These are phyloP conservation scores for Aethionema arabicum DNA, from an alignment of 345 rosid genomes.

Conservation along the genomic window DNA sequence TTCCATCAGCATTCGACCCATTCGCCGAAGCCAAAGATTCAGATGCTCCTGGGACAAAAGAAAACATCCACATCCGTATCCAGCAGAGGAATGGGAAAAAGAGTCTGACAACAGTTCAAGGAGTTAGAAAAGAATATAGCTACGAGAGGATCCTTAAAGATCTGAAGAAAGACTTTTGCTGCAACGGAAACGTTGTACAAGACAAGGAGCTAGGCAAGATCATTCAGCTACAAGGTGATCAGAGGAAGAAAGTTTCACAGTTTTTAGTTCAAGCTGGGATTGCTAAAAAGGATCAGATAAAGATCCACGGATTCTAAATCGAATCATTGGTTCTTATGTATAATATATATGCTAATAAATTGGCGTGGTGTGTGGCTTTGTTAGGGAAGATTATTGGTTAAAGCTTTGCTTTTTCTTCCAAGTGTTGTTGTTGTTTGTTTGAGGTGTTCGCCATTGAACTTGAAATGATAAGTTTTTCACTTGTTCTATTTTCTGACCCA, in stretches of 20 bases:
- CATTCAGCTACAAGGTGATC: conserved; percentile 97
- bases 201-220: conserved; percentile 86
- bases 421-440: background rate
- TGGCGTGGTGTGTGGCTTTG: background rate
- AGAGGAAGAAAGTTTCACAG: conserved; percentile 70
- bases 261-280: conserved; percentile 62
- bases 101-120: conserved; percentile 75
- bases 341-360: conserved; percentile 13
- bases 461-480: conserved; percentile 19
- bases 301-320: conserved; percentile 74
- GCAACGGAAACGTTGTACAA: conserved; percentile 85
- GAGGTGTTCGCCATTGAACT: conserved; percentile 2
- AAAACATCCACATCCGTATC: conserved; percentile 64
- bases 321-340: background rate
- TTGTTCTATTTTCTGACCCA: conserved; percentile 5
- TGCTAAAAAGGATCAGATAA: conserved; percentile 74
- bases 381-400: background rate
- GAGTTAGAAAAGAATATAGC: conserved; percentile 64
- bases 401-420: conserved; percentile 1
- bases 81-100: conserved; percentile 88
- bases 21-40: conserved; percentile 58
- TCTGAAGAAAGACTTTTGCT: conserved; percentile 77
- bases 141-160: conserved; percentile 78
- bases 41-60: conserved; percentile 56
- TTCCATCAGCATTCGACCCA: conserved; percentile 70